Evolutionary conservation across 1,284 basidiomycete species (phyloP), one percentile per base, ranked within the genome.

Genomic region (Erythrobasidium hasegawianum): DNA sequence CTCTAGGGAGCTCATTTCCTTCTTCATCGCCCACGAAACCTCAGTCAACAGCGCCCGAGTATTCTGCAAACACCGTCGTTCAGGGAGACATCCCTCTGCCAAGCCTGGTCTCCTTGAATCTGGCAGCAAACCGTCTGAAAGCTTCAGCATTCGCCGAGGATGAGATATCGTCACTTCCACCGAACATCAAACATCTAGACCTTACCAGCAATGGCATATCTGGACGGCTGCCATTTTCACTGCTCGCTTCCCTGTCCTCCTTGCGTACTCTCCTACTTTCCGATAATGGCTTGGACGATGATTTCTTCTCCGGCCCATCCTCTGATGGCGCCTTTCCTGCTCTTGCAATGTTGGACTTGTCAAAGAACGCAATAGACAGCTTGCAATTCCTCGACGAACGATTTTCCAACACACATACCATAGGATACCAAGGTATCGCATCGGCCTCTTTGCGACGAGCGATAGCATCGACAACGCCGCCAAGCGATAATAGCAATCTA

Each of bases 341-440:
- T 13, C 45, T 68, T 29, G 47, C 24, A 2, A 38, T n/a, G 1
- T 40, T 68, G 11, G 60, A 68, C 50, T 26, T 68, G 4, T 57
- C 59, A 1, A 26, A 43, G 5, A 68, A 68, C 29, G 67, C 60
- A 13, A n/a, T 68, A 24, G 55, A 68, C 29, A 56, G 60, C 14
- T 57, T 68, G 27, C 54, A 20, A 14, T 40, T 38, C 5, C 45
- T 68, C 1, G 67, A 68, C 57, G 16, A 4, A 11, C 13, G 14
- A 2, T 27, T 62, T 14, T n/a, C 20, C 57, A 24, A 18, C 39
- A n/a, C 1, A 29, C n/a, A 24, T 26, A 5, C 53, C 41, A 1
- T 47, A 13, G 33, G 22, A 20, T 64, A 64, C 40, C 54, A n/a
- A 8, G 61, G 61, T 9, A 20, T 57, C 1, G 9, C 53, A 14